phyloP scores from a whole-genome alignment of 2,329 filamentous ascomycete species.

The Fusarium graminum region DNA sequence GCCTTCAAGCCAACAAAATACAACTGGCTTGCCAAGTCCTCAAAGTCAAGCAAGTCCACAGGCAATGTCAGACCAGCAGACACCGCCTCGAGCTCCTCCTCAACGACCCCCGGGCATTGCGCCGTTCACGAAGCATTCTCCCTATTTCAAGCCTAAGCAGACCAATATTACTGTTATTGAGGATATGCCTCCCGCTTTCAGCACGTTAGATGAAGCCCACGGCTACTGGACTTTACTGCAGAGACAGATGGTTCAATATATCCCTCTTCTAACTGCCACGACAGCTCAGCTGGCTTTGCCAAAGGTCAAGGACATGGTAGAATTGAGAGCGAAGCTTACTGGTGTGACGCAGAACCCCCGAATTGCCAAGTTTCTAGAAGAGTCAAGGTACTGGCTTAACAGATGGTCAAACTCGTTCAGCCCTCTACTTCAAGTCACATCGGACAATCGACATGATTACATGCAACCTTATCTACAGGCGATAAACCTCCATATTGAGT shows the following conservation, averaged over 20 bases:
- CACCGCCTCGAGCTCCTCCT: slow-evolving; percentile 39
- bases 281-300: slow-evolving; percentile 51
- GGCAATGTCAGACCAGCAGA: slow-evolving; percentile 37
- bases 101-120: slow-evolving; percentile 52
- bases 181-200: slow-evolving; percentile 52
- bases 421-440: slow-evolving; percentile 51
- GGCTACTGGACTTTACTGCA: slow-evolving; percentile 57
- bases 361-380: slow-evolving; percentile 53
- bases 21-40: slow-evolving; percentile 51
- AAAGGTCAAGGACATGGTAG: slow-evolving; percentile 44
- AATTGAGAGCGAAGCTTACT: slow-evolving; percentile 51
- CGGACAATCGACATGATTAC: slow-evolving; percentile 44
- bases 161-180: slow-evolving; percentile 51
- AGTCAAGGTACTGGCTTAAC: slow-evolving; percentile 56
- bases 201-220: slow-evolving; percentile 52
- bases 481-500: slow-evolving; percentile 59
- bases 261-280: slow-evolving; percentile 53
- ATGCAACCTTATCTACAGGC: slow-evolving; percentile 52
- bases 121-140: slow-evolving; percentile 56
- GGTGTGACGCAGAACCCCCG: slow-evolving; percentile 50
- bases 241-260: slow-evolving; percentile 54
- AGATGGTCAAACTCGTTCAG: slow-evolving; percentile 57
- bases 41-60: slow-evolving; percentile 52
- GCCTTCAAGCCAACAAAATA: slow-evolving; percentile 10
- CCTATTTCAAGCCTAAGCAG: slow-evolving; percentile 53